Evolutionary conservation across 768 basidiomycete genomes (phyloP).

Genomic region (Auriscalpium orientale): DNA sequence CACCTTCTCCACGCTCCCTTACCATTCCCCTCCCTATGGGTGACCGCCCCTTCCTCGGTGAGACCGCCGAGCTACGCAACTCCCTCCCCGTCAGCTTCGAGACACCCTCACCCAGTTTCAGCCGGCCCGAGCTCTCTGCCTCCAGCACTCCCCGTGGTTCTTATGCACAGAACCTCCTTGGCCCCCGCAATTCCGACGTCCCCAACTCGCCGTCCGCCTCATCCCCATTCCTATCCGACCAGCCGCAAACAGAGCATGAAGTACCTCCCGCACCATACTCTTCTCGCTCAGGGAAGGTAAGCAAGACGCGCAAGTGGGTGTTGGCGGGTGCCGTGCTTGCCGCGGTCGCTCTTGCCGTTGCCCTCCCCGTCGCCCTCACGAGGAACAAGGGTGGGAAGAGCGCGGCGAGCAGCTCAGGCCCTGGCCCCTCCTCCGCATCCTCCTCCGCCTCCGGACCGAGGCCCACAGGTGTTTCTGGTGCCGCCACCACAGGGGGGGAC

Average conservation of each 20-base stretch:
- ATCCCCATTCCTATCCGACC: background rate
- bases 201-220: background rate
- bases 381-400: background rate
- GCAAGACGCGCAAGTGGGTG: background rate
- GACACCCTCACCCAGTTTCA: too few relatives aligned
- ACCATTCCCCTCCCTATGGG: too few relatives aligned
- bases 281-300: background rate
- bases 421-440: background rate
- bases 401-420: background rate
- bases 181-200: background rate
- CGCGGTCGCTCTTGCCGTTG: slow-evolving; percentile 1
- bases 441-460: too few relatives aligned
- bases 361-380: slow-evolving; percentile 4
- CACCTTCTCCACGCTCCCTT: too few relatives aligned
- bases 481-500: slow-evolving; percentile 8
- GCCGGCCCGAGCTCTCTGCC: too few relatives aligned
- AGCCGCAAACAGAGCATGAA: background rate
- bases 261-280: too few relatives aligned
- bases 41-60: too few relatives aligned
- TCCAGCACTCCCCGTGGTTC: slow-evolving; percentile 1
- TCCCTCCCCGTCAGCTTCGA: too few relatives aligned
- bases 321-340: background rate
- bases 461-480: too few relatives aligned
- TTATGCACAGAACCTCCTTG: background rate
- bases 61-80: too few relatives aligned